Evolutionary conservation across 1,139 yeast species (phyloP).

Genomic region (Sugiyamaella grinbergsii): DNA sequence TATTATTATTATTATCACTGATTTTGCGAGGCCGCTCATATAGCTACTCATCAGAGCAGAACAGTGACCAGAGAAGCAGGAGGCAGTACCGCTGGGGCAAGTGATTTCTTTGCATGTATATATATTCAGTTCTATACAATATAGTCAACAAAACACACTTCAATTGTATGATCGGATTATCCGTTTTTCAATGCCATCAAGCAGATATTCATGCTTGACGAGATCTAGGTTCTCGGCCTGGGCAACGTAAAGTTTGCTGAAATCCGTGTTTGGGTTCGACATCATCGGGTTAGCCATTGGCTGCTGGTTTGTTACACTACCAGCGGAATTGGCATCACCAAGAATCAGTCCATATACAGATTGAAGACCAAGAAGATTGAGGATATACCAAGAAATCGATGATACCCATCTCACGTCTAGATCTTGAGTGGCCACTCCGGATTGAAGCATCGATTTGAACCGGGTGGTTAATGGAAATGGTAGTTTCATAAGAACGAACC

Average conservation of each 20-base stretch:
- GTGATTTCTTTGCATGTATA: too few species aligned
- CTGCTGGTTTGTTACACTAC: conserved; percentile 41
- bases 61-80: neutral
- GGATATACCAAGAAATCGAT: conserved; percentile 96
- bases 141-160: too few species aligned
- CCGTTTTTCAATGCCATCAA: conserved; percentile 67
- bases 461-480: conserved; percentile 86
- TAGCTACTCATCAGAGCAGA: neutral
- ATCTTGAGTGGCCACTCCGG: conserved; percentile 81
- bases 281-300: conserved; percentile 38
- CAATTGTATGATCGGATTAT: conserved; percentile 43
- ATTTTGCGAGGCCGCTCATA: too few species aligned
- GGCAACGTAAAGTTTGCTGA: conserved; percentile 58
- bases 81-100: neutral
- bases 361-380: conserved; percentile 79
- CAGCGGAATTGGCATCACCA: conserved; percentile 53
- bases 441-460: conserved; percentile 89
- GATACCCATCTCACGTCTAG: conserved; percentile 93
- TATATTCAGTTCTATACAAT: neutral
- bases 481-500: conserved; percentile 78
- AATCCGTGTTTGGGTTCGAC: conserved; percentile 52
- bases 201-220: conserved; percentile 57
- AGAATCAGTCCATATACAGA: conserved; percentile 76
- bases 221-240: conserved; percentile 81
- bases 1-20: too few species aligned